Conservation (phyloP, 306 rosid genomes). For the Casuarina equisetifolia region DNA sequence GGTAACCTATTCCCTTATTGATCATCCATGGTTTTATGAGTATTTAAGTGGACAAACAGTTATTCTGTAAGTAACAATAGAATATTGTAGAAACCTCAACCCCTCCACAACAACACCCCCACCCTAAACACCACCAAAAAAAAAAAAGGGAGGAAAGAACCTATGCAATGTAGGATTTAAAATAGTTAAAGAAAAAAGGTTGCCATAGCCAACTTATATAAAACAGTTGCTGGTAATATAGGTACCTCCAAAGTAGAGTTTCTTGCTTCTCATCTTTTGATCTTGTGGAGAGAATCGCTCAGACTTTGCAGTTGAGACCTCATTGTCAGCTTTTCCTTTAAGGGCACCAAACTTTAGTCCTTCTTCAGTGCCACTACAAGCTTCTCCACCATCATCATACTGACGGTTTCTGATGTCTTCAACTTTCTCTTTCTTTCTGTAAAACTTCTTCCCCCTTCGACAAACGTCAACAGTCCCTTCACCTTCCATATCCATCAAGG, state of each 20-base stretch:
- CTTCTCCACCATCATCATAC: slow-evolving; percentile 83
- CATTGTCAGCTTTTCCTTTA: slow-evolving; percentile 57
- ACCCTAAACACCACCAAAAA: background rate
- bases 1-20: background rate
- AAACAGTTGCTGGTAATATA: slow-evolving; percentile 20
- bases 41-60: background rate
- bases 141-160: background rate
- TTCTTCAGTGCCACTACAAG: slow-evolving; percentile 89
- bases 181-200: slow-evolving; percentile 1
- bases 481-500: slow-evolving; percentile 59
- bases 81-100: background rate
- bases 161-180: slow-evolving; percentile 19
- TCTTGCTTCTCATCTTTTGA: slow-evolving; percentile 61
- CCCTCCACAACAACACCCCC: slow-evolving; percentile 11
- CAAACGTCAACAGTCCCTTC: slow-evolving; percentile 52
- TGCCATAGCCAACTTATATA: slow-evolving; percentile 17
- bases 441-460: slow-evolving; percentile 46
- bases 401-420: slow-evolving; percentile 46
- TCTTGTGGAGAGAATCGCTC: slow-evolving; percentile 43
- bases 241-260: slow-evolving; percentile 71
- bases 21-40: too few species aligned
- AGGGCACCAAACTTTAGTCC: slow-evolving; percentile 45
- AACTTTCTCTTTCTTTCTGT: slow-evolving; percentile 60
- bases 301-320: slow-evolving; percentile 52
- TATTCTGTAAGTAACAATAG: background rate